Percentiles rank a stretch among this genome's conserved stretches.
Evolutionary conservation across 495 filamentous ascomycete species (phyloP).

Genomic region (Penicillium alfredii): DNA sequence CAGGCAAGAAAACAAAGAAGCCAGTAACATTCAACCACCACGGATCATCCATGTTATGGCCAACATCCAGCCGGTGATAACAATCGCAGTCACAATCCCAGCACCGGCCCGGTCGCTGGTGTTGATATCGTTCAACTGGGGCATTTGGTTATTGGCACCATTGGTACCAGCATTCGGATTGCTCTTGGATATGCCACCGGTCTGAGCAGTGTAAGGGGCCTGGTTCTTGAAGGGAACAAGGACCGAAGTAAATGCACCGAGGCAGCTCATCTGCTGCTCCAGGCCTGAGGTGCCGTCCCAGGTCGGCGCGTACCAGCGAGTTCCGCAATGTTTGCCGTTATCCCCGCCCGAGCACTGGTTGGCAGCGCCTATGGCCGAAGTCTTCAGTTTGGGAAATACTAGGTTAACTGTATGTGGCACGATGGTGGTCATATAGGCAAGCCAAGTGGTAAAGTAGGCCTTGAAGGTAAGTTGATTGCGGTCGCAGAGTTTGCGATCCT

Average conservation of each 20-base stretch:
- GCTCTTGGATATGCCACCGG: constrained; percentile 61
- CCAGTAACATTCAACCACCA: constrained; percentile 19
- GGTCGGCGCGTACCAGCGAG: constrained; percentile 41
- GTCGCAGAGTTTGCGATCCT: constrained; percentile 57
- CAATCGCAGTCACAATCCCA: constrained; percentile 55
- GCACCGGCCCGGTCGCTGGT: constrained; percentile 58
- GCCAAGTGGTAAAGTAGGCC: constrained; percentile 65
- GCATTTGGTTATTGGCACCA: constrained; percentile 15
- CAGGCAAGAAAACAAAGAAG: constrained; percentile 1
- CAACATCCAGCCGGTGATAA: constrained; percentile 48
- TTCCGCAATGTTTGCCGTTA: constrained; percentile 45
- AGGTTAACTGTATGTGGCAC: constrained; percentile 54
- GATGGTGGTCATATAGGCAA: constrained; percentile 59
- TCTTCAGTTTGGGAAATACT: constrained; percentile 52
- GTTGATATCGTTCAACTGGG: constrained; percentile 37
- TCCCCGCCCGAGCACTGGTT: constrained; percentile 50
- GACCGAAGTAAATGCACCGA: constrained; percentile 51
- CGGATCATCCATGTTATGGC: constrained; percentile 41
- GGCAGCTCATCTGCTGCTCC: constrained; percentile 55
- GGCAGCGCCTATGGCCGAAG: constrained; percentile 55
- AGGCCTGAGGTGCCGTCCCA: constrained; percentile 47
- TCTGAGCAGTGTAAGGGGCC: constrained; percentile 49
- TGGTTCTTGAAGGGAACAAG: constrained; percentile 41
- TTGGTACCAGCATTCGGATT: constrained; percentile 52
- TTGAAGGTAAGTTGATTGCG: constrained; percentile 71